A percentile compares a stretch with the other conserved stretches of the same genome.
These are phyloP conservation scores for Cercospora sp. DNA, from an alignment of 2,329 filamentous ascomycete species.

Conservation along the genomic window DNA sequence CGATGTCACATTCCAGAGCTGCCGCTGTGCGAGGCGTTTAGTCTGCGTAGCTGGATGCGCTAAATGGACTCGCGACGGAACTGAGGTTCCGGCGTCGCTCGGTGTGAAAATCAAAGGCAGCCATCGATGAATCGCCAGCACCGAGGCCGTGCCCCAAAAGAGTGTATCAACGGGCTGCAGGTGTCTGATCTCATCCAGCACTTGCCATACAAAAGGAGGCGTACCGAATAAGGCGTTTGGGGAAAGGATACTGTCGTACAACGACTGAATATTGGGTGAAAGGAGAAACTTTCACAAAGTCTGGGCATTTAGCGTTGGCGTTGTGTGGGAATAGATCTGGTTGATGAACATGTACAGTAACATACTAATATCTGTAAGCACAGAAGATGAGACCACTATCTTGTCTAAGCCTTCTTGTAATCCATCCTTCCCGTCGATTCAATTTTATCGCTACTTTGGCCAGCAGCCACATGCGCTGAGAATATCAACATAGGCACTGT, in stretches of 20 bases:
- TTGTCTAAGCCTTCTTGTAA: not conserved
- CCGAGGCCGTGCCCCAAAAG: not conserved
- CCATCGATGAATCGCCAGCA: not conserved
- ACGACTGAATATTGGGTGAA: not conserved
- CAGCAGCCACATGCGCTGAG: too few relatives aligned
- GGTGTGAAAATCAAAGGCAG: not conserved
- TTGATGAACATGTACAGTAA: not conserved
- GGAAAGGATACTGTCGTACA: not conserved
- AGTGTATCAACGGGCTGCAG: not conserved
- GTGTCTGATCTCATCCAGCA: not conserved
- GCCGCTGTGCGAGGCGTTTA: not conserved
- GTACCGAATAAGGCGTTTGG: not conserved
- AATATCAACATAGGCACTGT: too few relatives aligned
- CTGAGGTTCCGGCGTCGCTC: not conserved
- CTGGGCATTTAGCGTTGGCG: not conserved
- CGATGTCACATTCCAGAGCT: not conserved
- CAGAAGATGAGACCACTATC: not conserved
- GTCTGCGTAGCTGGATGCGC: not conserved
- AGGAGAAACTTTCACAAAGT: not conserved
- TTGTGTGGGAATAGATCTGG: not conserved
- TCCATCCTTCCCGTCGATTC: too few relatives aligned
- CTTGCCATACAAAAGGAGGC: not conserved
- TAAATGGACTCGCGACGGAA: not conserved
- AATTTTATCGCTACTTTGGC: too few relatives aligned
- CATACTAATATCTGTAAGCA: not conserved